Base-by-base conservation (phyloP, 78 protist species). In the Chrysochromulina parva region DNA sequence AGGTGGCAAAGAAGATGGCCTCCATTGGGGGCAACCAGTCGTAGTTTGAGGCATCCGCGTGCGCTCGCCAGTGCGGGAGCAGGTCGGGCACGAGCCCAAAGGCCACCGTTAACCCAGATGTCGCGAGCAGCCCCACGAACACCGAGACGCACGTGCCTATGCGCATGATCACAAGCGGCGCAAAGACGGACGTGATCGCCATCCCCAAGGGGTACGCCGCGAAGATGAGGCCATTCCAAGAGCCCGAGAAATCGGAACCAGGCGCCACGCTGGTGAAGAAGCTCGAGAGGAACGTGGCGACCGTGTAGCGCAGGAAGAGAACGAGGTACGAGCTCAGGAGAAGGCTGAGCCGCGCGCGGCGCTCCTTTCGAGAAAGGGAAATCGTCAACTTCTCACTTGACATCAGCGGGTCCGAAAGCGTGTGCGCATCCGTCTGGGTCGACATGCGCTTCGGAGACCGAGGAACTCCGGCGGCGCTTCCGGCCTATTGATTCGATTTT, bases 141-240 rank as follows among this genome's bases (percentile, higher is more conserved):
- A 87, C 90, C 22, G 65, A 22, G 47, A 74, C 59, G 65, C 20
- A 9, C 6, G 90, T 87, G 57, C 90, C 90, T 54, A 87, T 87
- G 19, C 60, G 57, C 53, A 9, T 69, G 55, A 87, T 59, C 22
- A 87, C 26, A 4, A 7, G 4, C 52, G 84, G 38, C 19, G 67
- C 90, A 74, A 50, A 57, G 9, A 87, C 5, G 20, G 67, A 71
- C 57, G 59, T 87, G 57, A 87, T 57, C 6, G 90, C 65, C 90
- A 87, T 87, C 24, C 90, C 90, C 20, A 48, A 13, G 16, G 90
- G 90, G 90, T 87, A 87, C 66, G 90, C 90, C 57, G 53, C 11
- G 78, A 87, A 87, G 10, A 87, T 87, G 48, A 87, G 59, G 7
- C 90, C 90, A 11, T 26, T 53, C 60, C 55, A 58, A 16, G 69